Percentiles rank a stretch among this genome's conserved stretches.
phyloP scores from a whole-genome alignment of 2,329 filamentous ascomycete species.

The Beauveria rudraprayagi region DNA sequence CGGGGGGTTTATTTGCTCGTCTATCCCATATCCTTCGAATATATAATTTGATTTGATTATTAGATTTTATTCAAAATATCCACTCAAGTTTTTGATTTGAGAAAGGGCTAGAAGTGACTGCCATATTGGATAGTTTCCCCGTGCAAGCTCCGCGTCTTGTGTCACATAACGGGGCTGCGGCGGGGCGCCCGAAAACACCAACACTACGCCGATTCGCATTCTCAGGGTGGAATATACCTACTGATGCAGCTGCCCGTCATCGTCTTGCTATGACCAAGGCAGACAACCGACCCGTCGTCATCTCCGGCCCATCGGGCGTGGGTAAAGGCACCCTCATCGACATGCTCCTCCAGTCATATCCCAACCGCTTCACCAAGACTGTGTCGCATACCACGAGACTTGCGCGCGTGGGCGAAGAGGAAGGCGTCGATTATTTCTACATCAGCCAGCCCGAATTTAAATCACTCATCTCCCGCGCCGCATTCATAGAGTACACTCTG shows the following conservation, averaged over 20 bases:
- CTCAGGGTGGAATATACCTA: background rate
- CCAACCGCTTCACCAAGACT: background rate
- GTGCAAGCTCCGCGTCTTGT: too few species aligned
- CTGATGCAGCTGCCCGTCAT: too few species aligned
- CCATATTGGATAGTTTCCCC: too few species aligned
- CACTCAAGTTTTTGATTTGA: too few species aligned
- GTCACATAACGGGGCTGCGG: too few species aligned
- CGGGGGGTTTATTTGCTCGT: too few species aligned
- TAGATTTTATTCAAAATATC: too few species aligned
- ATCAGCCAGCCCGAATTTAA: background rate
- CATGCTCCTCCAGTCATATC: background rate
- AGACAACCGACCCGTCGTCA: background rate
- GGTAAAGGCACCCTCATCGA: background rate
- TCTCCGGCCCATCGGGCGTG: background rate
- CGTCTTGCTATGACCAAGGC: too few species aligned
- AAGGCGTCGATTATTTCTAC: background rate
- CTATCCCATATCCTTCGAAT: too few species aligned
- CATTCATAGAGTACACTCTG: background rate
- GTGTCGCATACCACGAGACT: background rate
- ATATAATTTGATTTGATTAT: too few species aligned
- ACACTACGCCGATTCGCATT: background rate
- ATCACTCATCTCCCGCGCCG: background rate
- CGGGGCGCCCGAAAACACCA: too few species aligned
- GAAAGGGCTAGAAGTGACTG: too few species aligned
- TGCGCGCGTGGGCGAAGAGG: background rate